Evolutionary conservation across 202 grass and related monocot genomes (phyloP).

Genomic region (Bolboschoenoplectus hybrid): DNA sequence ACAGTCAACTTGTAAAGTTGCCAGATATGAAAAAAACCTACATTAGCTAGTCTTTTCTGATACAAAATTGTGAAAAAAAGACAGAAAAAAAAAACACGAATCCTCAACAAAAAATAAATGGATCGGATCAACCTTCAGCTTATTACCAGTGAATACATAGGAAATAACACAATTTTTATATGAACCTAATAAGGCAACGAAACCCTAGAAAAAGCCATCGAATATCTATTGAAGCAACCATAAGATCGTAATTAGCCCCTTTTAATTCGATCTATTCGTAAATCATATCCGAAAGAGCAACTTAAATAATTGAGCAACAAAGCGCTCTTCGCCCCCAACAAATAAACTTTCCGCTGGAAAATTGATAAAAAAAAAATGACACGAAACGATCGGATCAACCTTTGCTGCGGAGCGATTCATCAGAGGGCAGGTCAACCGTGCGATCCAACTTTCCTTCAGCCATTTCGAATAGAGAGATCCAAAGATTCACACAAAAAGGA

Average conservation of each 20-base stretch:
- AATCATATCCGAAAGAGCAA: conserved; percentile 34
- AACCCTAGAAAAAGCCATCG: neutral
- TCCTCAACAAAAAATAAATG: neutral
- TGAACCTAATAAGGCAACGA: neutral
- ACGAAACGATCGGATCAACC: conserved; percentile 56
- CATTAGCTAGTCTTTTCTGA: conserved; percentile 16
- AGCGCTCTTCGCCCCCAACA: neutral
- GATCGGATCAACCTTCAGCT: conserved; percentile 1
- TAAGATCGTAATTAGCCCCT: neutral
- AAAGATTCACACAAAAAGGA: neutral
- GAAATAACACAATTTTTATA: conserved; percentile 10
- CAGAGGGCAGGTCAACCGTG: conserved; percentile 48
- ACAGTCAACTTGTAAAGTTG: neutral
- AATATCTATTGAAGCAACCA: neutral
- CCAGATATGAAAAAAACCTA: neutral
- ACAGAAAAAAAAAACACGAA: conserved; percentile 2
- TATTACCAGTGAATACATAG: conserved; percentile 12
- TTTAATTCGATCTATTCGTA: conserved; percentile 2
- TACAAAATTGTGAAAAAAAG: conserved; percentile 1
- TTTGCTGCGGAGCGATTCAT: conserved; percentile 41
- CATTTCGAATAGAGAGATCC: conserved; percentile 56
- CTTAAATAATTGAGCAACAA: conserved; percentile 28
- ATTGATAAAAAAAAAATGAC: neutral
- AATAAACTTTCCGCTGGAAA: conserved; percentile 43
- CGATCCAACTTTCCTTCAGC: conserved; percentile 86